Conservation (phyloP, 2,329 filamentous ascomycete genomes). For the Trichoderma guizhouense region DNA sequence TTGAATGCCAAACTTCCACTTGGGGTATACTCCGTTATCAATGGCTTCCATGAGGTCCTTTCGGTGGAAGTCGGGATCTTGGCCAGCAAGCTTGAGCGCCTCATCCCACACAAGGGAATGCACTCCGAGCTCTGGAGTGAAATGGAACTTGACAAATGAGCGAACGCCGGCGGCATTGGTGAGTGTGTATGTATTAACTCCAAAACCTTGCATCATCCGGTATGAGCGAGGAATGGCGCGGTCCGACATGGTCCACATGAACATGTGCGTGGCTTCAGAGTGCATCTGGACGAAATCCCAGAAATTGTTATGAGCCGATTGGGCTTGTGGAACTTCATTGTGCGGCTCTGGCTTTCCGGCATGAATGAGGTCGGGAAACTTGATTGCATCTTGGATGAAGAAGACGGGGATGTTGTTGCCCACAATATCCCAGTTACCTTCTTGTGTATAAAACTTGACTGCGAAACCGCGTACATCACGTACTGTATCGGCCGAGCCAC, state of each 20-base stretch:
- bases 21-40: constrained; percentile 65
- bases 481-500: constrained; percentile 75
- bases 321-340: constrained; percentile 67
- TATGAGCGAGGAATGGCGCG: constrained; percentile 69
- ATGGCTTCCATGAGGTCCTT: constrained; percentile 76
- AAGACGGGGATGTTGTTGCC: constrained; percentile 68
- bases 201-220: constrained; percentile 84
- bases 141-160: constrained; percentile 76
- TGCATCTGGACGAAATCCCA: constrained; percentile 68
- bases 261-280: constrained; percentile 73
- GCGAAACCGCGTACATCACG: constrained; percentile 81
- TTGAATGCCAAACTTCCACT: constrained; percentile 83
- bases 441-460: constrained; percentile 58
- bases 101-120: constrained; percentile 79
- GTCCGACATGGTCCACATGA: constrained; percentile 76
- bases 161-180: constrained; percentile 65
- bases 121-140: constrained; percentile 69
- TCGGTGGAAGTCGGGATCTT: constrained; percentile 78
- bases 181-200: constrained; percentile 75
- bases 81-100: constrained; percentile 68
- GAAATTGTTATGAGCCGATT: constrained; percentile 70
- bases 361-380: constrained; percentile 64
- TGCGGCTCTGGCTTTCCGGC: constrained; percentile 62
- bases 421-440: constrained; percentile 67
- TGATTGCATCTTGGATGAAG: constrained; percentile 66